Evolutionary conservation across 2,329 filamentous ascomycete species (phyloP).

Genomic region (Colletotrichum cordylinicola): DNA sequence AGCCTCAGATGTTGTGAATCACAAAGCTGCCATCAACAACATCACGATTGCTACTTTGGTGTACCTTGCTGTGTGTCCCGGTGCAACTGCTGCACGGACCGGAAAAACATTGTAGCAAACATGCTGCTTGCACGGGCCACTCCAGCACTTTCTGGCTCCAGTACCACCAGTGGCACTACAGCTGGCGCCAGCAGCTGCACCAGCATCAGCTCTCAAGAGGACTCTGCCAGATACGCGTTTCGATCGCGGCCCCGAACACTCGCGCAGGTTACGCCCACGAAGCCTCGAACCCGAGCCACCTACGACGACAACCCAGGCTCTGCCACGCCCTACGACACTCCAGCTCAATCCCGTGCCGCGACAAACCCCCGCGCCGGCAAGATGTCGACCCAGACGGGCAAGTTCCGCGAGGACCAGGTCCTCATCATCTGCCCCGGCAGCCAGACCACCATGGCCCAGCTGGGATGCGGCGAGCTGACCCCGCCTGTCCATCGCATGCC

Average conservation of each 20-base stretch:
- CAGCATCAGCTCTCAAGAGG: neutral
- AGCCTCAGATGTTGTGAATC: neutral
- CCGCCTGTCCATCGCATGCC: constrained; percentile 85
- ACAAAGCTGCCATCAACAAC: neutral
- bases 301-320: neutral
- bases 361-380: constrained; percentile 21
- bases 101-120: constrained; percentile 7
- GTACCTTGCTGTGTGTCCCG: neutral
- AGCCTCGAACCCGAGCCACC: neutral
- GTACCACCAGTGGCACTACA: constrained; percentile 2
- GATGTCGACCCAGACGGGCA: constrained; percentile 63
- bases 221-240: constrained; percentile 6
- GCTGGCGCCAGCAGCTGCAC: neutral
- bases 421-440: constrained; percentile 83
- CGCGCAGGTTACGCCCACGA: constrained; percentile 4
- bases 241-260: constrained; percentile 7
- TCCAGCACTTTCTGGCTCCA: neutral
- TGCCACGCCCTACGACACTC: neutral
- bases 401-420: constrained; percentile 70
- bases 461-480: constrained; percentile 89
- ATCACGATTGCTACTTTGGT: neutral
- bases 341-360: neutral
- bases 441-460: constrained; percentile 87
- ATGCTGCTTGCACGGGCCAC: constrained; percentile 3
- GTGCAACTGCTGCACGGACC: neutral